Base-by-base conservation (phyloP, 2,329 filamentous ascomycete genomes). In the Sporothrix euskadiensis region DNA sequence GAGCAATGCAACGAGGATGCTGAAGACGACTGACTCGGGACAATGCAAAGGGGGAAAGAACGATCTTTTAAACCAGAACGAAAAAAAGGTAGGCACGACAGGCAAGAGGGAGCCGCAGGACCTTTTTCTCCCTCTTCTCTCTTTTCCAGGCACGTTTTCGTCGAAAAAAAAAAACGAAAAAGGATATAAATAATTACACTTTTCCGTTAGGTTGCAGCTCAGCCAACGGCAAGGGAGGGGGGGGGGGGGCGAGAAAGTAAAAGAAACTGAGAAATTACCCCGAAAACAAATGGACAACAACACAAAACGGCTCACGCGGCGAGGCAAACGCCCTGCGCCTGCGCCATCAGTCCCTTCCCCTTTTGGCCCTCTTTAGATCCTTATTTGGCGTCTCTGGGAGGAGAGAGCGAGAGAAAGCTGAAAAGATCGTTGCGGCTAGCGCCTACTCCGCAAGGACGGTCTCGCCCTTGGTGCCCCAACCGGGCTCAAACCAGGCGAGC, bases 401-500 rank as follows among this genome's bases (percentile, higher is more conserved):
- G 52, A 22, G 52, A 54, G 52, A 54, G 14, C 19, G 52, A 10
- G 7, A 10, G n/a, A 22, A n/a, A 54, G 14, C 19, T 19, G 3
- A 3, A 3, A 8, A 22, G n/a, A 14, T 4, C 10, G 22, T 30
- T 68, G 63, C 63, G 44, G 63, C 65, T 68, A 68, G 47, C 65
- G 65, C 65, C 65, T 32, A 68, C 65, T 52, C 44, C 44, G 26
- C 30, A 44, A n/a, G 44, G 61, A 68, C 63, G 66, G 66, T 39
- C 32, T 69, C 30, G 49, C 68, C 68, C 49, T 32, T 69, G 65
- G 44, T 39, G 61, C 39, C 32, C 32, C 30, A 41, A 32, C 66
- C 26, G 32, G 30, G 14, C 49, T n/a, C 32, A 19, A 56, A 32
- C 66, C 26, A 52, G 19, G 14, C 49, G 52, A 54, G 22, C 56